Evolutionary conservation across 2,329 filamentous ascomycete species (phyloP).

Genomic region (Claviceps sp.): DNA sequence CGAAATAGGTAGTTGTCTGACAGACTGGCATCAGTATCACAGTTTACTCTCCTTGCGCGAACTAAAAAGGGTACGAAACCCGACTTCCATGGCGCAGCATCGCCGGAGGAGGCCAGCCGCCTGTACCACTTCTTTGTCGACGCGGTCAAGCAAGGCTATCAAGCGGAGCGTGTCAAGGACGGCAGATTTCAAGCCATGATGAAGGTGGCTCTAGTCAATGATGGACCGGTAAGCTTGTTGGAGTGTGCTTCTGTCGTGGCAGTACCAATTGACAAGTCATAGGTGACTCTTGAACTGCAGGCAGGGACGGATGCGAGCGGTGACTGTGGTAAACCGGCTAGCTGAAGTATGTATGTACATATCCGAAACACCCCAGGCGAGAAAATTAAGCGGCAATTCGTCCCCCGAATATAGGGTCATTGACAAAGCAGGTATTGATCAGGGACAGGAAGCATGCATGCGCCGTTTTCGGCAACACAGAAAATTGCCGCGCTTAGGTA

Average conservation of each 20-base stretch:
- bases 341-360: background rate
- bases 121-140: conserved; percentile 76
- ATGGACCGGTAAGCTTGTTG: conserved; percentile 46
- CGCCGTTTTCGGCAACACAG: background rate
- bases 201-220: conserved; percentile 87
- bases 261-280: conserved; percentile 1
- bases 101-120: conserved; percentile 61
- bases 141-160: conserved; percentile 61
- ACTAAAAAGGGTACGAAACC: conserved; percentile 96
- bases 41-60: conserved; percentile 85
- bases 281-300: conserved; percentile 14
- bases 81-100: conserved; percentile 81
- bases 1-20: background rate
- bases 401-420: background rate
- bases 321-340: background rate
- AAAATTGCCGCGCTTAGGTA: too few relatives aligned
- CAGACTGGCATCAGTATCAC: conserved; percentile 56
- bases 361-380: background rate
- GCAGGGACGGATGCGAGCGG: conserved; percentile 3
- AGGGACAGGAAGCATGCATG: background rate
- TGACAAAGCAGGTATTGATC: background rate
- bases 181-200: conserved; percentile 99
- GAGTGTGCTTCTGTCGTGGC: background rate
- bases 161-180: conserved; percentile 67
- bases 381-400: background rate